Conservation (phyloP, 371 early-diverging fungal genomes). For the Mucor velutinosus region DNA sequence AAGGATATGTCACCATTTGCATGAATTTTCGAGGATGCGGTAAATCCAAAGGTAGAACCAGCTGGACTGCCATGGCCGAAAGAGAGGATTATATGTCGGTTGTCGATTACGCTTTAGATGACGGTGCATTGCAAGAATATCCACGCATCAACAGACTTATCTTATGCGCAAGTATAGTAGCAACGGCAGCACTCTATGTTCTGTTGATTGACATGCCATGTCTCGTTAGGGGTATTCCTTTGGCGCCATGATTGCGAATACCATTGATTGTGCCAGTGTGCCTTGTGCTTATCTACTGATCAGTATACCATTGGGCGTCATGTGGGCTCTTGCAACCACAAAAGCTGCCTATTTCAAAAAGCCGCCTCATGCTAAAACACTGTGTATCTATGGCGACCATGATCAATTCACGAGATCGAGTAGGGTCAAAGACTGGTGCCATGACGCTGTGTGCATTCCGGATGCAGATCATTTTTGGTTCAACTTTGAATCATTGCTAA, state of each 20-base stretch:
- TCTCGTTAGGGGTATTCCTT: constrained; percentile 45
- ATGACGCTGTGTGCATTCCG: constrained; percentile 10
- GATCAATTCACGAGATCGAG: constrained; percentile 44
- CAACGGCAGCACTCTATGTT: background rate
- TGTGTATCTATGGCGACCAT: constrained; percentile 37
- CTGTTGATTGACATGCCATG: background rate
- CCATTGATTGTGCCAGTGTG: constrained; percentile 22
- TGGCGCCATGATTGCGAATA: constrained; percentile 51
- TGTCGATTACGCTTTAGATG: constrained; percentile 34
- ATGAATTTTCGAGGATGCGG: constrained; percentile 64
- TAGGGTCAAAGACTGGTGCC: constrained; percentile 33
- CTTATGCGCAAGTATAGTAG: constrained; percentile 7
- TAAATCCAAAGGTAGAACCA: constrained; percentile 54
- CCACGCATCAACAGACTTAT: constrained; percentile 10
- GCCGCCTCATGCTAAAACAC: background rate
- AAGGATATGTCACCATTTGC: constrained; percentile 36
- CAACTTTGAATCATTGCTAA: constrained; percentile 17
- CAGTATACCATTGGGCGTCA: constrained; percentile 43
- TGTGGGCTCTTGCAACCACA: constrained; percentile 41
- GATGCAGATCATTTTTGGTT: constrained; percentile 49
- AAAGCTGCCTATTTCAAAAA: constrained; percentile 31
- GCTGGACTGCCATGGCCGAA: constrained; percentile 63
- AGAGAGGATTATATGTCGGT: constrained; percentile 56
- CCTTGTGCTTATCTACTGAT: constrained; percentile 36
- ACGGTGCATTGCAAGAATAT: background rate